Evolutionary conservation across 495 filamentous ascomycete genomes (phyloP), one percentile per base, ranked within the genome.

Genomic region (Hypoxylon cercidicola): DNA sequence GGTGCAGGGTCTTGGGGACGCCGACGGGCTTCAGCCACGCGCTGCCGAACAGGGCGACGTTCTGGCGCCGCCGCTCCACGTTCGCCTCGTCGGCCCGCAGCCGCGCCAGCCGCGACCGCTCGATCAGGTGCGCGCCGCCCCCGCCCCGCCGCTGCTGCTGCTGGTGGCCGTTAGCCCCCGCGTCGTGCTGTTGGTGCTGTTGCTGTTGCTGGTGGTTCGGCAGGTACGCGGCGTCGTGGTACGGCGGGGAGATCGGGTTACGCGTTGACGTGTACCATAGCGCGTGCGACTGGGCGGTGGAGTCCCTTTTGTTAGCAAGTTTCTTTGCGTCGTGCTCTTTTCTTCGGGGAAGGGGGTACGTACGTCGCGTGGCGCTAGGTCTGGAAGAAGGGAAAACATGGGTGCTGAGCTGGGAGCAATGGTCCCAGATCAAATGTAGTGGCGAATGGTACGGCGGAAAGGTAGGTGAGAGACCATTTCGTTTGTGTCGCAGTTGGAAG

Each of bases 11-110:
- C 78, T 93, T 94, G 18, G 81, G 59, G 37, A 92, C 82, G 8
- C 91, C 91, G 0, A 89, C 89, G 9, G 92, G 92, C 50, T 85
- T 86, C 64, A 96, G 87, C 92, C 92, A 96, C 23, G 84, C 85
- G 65, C 80, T 84, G 50, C 92, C 92, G 67, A 92, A 92, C 58
- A 87, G 88, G 16, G 86, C 83, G 37, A 93, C 89, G 66, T 90
- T 89, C 19, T 83, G 78, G 70, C 90, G 90, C 41, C 92, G 88
- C 11, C 84, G 79, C 60, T 85, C 84, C 9, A 92, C 75, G 55
- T 85, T 82, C 55, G 82, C 79, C 73, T 96, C 92, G 72, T 94
- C 91, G 50, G 83, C 73, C 4, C 81, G 81, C 15, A 93, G 81
- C 15, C 86, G 82, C 32, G 86, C 79, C 16, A 95, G 84, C 10